A percentile compares a stretch with the other conserved stretches of the same genome.
Evolutionary conservation across 306 rosid species (phyloP).

Genomic region (Phaseolus lunatus): DNA sequence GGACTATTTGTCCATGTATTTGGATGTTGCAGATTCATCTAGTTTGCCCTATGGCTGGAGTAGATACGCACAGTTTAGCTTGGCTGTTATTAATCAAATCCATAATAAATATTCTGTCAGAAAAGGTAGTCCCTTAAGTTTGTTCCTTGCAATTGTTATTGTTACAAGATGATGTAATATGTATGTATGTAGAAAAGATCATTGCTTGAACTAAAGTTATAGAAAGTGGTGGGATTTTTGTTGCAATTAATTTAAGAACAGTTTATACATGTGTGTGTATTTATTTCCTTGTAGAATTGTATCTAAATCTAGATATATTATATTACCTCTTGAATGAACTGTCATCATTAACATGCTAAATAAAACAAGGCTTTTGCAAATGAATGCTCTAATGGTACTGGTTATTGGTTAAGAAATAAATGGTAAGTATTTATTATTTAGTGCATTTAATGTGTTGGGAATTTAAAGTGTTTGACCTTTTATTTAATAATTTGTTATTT

Average conservation of each 20-base stretch:
- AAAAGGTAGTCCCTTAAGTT: conserved; percentile 64
- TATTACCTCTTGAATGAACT: conserved; percentile 30
- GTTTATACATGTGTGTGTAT: not conserved
- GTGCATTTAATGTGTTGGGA: conserved; percentile 18
- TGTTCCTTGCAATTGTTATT: conserved; percentile 35
- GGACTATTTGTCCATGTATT: conserved; percentile 85
- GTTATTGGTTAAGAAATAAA: conserved; percentile 22
- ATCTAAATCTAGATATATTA: conserved; percentile 23
- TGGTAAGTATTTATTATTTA: not conserved
- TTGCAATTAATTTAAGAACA: conserved; percentile 36
- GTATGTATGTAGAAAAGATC: conserved; percentile 30
- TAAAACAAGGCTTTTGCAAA: conserved; percentile 10
- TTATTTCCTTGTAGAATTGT: not conserved
- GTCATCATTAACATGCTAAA: conserved; percentile 18
- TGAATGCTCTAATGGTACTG: not conserved
- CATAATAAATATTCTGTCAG: conserved; percentile 73
- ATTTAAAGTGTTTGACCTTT: not conserved
- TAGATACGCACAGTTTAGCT: conserved; percentile 88
- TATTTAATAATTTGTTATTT: not conserved
- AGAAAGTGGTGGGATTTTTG: conserved; percentile 22
- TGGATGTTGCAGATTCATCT: conserved; percentile 85
- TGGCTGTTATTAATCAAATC: conserved; percentile 74
- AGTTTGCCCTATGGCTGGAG: conserved; percentile 92
- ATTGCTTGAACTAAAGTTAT: conserved; percentile 28
- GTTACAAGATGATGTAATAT: conserved; percentile 25